Base-by-base conservation (phyloP, 78 protist genomes). In the Pelomyxa schiedti region DNA sequence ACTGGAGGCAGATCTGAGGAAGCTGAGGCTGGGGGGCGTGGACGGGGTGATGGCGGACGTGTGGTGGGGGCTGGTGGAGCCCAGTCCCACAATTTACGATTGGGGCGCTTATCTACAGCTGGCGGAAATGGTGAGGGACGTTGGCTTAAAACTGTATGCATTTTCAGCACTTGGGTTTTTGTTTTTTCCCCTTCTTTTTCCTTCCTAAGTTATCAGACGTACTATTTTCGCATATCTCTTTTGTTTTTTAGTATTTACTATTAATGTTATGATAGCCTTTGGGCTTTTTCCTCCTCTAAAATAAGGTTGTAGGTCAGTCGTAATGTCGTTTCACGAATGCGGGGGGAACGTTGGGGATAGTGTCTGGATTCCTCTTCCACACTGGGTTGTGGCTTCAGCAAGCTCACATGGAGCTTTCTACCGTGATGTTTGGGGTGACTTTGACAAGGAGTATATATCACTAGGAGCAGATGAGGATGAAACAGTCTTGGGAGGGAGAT, bases 61-160 rank as follows among this genome's bases (percentile, higher is more conserved):
- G 42, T 93, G 94, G 94, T 89, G 94, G 94, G 96, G 96, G 1
- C 7, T 89, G 3, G 86, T 87, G 0, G 92, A 89, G 68, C 47
- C 66, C 0, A 29, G 84, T 26, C 82, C 80, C 28, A 7, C 58
- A 24, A 30, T 37, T 39, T 89, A 89, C 66, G 66, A 89, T 74
- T 89, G 89, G 89, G 40, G 69, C 7, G 83, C 82, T 7, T 86
- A 88, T 58, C n/a, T 16, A 26, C 66, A 58, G 9, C 67, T 92
- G 36, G 77, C 77, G 30, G 66, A 73, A n/a, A 7, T 86, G n/a
- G 58, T 76, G 8, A 8, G 32, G 3, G 1, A 29, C 42, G 36
- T 35, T n/a, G 87, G 80, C 42, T 72, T 92, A 29, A 80, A 87
- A 39, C 16, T 16, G 58, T 47, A 16, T 16, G 58, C 58, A n/a